Evolutionary conservation across 192 early-diverging fungal species (phyloP).

Genomic region (Rhizophagus clarus): DNA sequence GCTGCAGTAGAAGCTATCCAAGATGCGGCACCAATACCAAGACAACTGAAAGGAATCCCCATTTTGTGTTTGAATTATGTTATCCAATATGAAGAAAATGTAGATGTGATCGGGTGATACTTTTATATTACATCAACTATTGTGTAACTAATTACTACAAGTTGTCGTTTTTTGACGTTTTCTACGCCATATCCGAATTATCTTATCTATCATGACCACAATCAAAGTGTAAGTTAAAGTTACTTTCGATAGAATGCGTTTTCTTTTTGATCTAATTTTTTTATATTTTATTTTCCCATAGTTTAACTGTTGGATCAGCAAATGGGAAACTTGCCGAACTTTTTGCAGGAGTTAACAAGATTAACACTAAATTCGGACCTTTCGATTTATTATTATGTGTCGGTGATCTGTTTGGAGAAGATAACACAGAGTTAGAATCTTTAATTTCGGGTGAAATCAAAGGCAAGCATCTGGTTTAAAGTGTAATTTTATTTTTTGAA

Average conservation of each 20-base stretch:
- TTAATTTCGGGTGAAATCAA: conserved; percentile 36
- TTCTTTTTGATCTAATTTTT: background rate
- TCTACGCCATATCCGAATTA: no score
- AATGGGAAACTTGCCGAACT: conserved; percentile 69
- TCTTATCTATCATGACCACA: background rate
- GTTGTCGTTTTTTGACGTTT: no score
- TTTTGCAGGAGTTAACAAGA: conserved; percentile 72
- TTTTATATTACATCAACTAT: no score
- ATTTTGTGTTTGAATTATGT: conserved; percentile 33
- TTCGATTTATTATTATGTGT: conserved; percentile 81
- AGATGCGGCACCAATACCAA: conserved; percentile 54
- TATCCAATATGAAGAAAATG: no score
- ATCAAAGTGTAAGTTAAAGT: background rate
- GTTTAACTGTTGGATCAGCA: conserved; percentile 60
- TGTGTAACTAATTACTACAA: no score
- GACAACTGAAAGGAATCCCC: conserved; percentile 60
- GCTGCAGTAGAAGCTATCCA: conserved; percentile 43
- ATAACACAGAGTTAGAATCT: conserved; percentile 49
- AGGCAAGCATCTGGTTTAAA: background rate
- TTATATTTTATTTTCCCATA: background rate
- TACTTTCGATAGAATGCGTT: background rate
- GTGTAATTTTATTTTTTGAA: background rate
- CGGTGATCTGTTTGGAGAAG: conserved; percentile 77
- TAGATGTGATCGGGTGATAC: no score
- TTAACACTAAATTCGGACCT: conserved; percentile 82